Evolutionary conservation across 2,329 filamentous ascomycete species (phyloP), one percentile per base, ranked within the genome.

Genomic region (Fusarium virguliforme): DNA sequence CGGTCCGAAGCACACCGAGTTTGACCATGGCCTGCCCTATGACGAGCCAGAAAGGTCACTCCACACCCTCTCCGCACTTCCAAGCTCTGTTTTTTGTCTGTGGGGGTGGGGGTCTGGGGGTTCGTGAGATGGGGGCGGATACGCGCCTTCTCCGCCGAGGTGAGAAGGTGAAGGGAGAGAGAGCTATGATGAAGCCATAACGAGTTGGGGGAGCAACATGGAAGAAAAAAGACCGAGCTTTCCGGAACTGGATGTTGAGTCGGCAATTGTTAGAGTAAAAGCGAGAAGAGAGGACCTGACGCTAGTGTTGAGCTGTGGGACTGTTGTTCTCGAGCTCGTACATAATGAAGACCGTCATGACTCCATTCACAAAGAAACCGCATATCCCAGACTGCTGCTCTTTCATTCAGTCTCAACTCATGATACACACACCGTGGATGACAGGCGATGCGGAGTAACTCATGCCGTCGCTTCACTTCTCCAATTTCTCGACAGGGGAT

Each of bases 1-100:
- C 70, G 70, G 70, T 73, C 67, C 58, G 70, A 73, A 56, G 70
- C 41, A 71, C 46, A 71, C 70, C 70, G 70, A 72, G 46, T 48
- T 48, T 28, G 15, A 26, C 46, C 43, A 18, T 18, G 24, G n/a
- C 24, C 22, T 10, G 24, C 6, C 61, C 61, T 54, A 60, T 53
- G 43, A 64, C 18, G 55, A 40, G 48, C 46, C 22, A 30, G 51
- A 8, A 30, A 30, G 18, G 13, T 55, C 56, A 40, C 56, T 54
- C 62, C 62, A 60, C 62, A 55, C 56, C 55, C 53, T 71, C 70
- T 70, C 70, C 66, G 60, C 70, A 73, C 64, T 72, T 51, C 18
- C 18, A 18, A 18, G 18, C 18, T 18, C 18, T 18, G 18, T 18
- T 18, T 18, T 18, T 18, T 18, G 18, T 18, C 67, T 72, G 70